phyloP scores from a whole-genome alignment of 2,329 filamentous ascomycete species.

The Tolypocladium capitatum region DNA sequence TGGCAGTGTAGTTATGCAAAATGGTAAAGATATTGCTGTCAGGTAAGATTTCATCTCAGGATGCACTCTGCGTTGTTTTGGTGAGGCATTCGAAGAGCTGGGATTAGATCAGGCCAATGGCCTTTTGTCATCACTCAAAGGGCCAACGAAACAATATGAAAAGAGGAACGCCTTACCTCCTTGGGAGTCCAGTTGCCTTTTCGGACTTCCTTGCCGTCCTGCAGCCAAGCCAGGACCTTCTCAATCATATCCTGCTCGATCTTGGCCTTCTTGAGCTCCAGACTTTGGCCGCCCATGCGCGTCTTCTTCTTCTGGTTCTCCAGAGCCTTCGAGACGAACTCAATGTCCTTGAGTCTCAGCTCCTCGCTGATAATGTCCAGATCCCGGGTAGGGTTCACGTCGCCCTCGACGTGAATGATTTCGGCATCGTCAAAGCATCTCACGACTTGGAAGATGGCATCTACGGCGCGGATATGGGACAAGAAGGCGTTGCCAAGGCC shows the following conservation, averaged over 20 bases:
- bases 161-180: slow-evolving; percentile 57
- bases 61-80: slow-evolving; percentile 61
- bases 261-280: slow-evolving; percentile 96
- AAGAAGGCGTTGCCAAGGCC: slow-evolving; percentile 96
- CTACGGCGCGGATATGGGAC: slow-evolving; percentile 95
- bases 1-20: slow-evolving; percentile 1
- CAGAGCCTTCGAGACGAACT: slow-evolving; percentile 92
- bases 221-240: slow-evolving; percentile 71
- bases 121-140: slow-evolving; percentile 94
- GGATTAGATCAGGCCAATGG: slow-evolving; percentile 89
- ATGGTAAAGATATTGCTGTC: slow-evolving; percentile 27
- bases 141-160: slow-evolving; percentile 4
- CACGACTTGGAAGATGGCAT: slow-evolving; percentile 95
- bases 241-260: slow-evolving; percentile 90
- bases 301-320: slow-evolving; percentile 93
- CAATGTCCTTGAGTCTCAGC: slow-evolving; percentile 93
- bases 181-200: slow-evolving; percentile 84
- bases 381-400: slow-evolving; percentile 90
- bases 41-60: slow-evolving; percentile 77
- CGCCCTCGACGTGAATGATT: slow-evolving; percentile 98
- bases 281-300: slow-evolving; percentile 78
- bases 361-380: slow-evolving; percentile 95
- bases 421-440: slow-evolving; percentile 97
- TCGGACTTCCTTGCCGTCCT: slow-evolving; percentile 85
- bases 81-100: slow-evolving; percentile 97